These are phyloP conservation scores for Nectriaceae sp. DNA, from an alignment of 2,329 filamentous ascomycete species.

Conservation along the genomic window DNA sequence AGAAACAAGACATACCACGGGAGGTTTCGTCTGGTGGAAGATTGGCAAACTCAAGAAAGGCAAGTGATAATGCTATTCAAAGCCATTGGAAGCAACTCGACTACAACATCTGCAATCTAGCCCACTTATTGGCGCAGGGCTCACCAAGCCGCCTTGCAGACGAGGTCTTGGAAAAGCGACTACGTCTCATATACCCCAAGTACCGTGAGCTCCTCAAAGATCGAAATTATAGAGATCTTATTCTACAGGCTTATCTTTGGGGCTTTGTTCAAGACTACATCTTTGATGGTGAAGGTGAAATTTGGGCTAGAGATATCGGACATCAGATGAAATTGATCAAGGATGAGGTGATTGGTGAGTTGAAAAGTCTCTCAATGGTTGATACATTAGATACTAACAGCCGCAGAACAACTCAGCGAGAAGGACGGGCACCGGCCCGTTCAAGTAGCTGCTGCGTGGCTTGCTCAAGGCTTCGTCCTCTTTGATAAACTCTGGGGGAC, in stretches of 20 bases:
- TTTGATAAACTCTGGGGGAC: background rate
- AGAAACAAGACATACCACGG: slow-evolving; percentile 8
- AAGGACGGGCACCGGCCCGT: rapidly evolving
- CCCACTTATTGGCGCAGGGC: background rate
- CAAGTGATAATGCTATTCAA: slow-evolving; percentile 10
- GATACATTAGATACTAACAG: background rate
- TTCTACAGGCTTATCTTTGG: slow-evolving; percentile 14
- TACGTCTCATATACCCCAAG: rapidly evolving
- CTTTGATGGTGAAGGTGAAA: rapidly evolving
- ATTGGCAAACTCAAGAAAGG: slow-evolving; percentile 12
- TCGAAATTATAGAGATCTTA: background rate
- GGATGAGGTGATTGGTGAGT: background rate
- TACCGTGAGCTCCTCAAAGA: background rate
- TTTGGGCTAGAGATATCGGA: background rate
- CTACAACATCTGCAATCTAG: slow-evolving; percentile 19
- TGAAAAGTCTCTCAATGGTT: background rate
- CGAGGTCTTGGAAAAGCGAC: rapidly evolving
- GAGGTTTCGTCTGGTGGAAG: too few relatives aligned
- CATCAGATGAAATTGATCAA: rapidly evolving
- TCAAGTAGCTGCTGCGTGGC: slow-evolving; percentile 6
- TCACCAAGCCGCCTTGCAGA: rapidly evolving
- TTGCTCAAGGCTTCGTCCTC: slow-evolving; percentile 5
- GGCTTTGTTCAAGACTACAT: rapidly evolving
- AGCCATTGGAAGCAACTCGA: slow-evolving; percentile 17
- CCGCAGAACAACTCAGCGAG: rapidly evolving